A percentile compares a stretch with the other conserved stretches of the same genome.
These are phyloP conservation scores for Candida neerlandica DNA, from an alignment of 1,139 yeast species.

Conservation along the genomic window DNA sequence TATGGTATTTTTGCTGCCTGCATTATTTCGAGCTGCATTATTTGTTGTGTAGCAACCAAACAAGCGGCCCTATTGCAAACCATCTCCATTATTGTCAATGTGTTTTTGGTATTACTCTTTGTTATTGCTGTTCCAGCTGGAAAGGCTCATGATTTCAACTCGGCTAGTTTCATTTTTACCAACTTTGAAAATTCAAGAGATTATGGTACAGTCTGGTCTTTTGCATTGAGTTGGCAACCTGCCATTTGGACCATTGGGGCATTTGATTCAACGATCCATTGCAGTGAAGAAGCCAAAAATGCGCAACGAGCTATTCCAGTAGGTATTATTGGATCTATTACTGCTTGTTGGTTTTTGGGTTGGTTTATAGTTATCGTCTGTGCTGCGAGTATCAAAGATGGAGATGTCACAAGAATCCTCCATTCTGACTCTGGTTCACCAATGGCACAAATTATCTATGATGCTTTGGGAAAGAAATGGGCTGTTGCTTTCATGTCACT, in stretches of 20 bases:
- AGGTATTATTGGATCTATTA: slow-evolving; percentile 54
- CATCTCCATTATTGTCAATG: slow-evolving; percentile 57
- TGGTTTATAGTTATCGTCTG: slow-evolving; percentile 57
- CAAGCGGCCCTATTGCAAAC: slow-evolving; percentile 62
- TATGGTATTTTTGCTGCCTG: slow-evolving; percentile 44
- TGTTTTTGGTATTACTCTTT: slow-evolving; percentile 56
- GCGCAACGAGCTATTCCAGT: slow-evolving; percentile 68
- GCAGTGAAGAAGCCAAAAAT: slow-evolving; percentile 70
- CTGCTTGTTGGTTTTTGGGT: slow-evolving; percentile 63
- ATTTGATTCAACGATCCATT: slow-evolving; percentile 72
- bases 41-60: slow-evolving; percentile 37
- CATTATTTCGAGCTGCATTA: slow-evolving; percentile 26
- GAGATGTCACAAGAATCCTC: slow-evolving; percentile 49
- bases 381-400: slow-evolving; percentile 54
- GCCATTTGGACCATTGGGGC: slow-evolving; percentile 71
- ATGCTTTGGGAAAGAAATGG: slow-evolving; percentile 71
- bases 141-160: slow-evolving; percentile 30
- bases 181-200: slow-evolving; percentile 53
- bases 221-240: slow-evolving; percentile 61
- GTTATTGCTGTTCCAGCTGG: slow-evolving; percentile 70
- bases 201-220: slow-evolving; percentile 73
- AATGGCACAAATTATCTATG: slow-evolving; percentile 66
- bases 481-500: slow-evolving; percentile 65
- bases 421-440: slow-evolving; percentile 52
- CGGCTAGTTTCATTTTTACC: slow-evolving; percentile 54